Base-by-base conservation (phyloP, 805 yeast species). In the Sugiyamaella qingdaonensis region DNA sequence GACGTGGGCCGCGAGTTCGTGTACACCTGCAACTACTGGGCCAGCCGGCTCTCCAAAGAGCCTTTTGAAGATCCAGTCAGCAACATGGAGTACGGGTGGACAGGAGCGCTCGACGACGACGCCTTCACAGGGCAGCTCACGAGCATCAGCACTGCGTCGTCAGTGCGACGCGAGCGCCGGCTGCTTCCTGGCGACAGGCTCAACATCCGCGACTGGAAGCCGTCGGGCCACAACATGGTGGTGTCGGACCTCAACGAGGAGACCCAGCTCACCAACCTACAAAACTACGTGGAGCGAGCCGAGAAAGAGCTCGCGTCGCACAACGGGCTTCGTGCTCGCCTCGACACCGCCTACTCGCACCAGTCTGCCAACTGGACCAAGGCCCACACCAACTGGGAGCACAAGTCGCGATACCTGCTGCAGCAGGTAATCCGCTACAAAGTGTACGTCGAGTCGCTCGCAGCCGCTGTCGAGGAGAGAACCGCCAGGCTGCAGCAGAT, bases 11-110 rank as follows among this genome's bases (percentile, higher is more conserved):
- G 72, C 42, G 86, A 82, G 63, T 88, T 80, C 67, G 81, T 86
- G 14, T 79, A 84, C 59, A 81, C 92, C 4, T 84, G 94, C 68
- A 90, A 89, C 67, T 90, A 87, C 66, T 90, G 97, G 96, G 88
- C 95, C 1, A 87, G 92, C 1, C 78, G 94, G 58, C 78, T 86
- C 35, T 85, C 95, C 5, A 85, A 90, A 13, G 84, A 88, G 18
- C 96, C 96, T 2, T 76, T 73, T 32, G 85, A 82, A 52, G 82
- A 85, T 57, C 75, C 87, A 32, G 82, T 89, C 1, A 83, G 92
- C 4, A 78, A 74, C 51, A 78, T 84, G 54, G 95, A 90, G 65
- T 89, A 81, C 64, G 96, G 96, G 1, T 89, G 96, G 96, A 68
- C 63, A 42, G 57, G 46, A 4, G 18, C 52, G 7, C 42, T 48